Base-by-base conservation (phyloP, 2,329 filamentous ascomycete species). In the Didymella segeticola region DNA sequence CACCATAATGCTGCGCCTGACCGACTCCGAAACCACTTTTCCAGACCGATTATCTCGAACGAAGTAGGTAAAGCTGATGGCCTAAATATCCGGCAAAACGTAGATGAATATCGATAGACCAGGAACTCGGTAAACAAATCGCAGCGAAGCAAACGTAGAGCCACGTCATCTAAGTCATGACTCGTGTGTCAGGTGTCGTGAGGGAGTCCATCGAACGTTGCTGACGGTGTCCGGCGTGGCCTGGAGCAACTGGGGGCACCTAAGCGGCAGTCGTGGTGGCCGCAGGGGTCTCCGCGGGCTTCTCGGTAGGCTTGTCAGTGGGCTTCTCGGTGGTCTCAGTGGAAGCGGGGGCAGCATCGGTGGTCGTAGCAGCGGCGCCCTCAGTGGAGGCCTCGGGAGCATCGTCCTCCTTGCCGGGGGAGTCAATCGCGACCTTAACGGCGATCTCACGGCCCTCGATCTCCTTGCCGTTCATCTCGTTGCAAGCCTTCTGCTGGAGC, bases 351-450 rank as follows among this genome's bases (percentile, higher is more conserved):
- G 52, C 37, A 29, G 57, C 55, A 30, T 47, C 41, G 14, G 48
- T 50, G 50, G 62, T 49, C 23, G 63, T 64, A 30, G 71, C 67
- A 58, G 77, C 75, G 47, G 68, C 64, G 50, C 69, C 70, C 42
- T 68, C 73, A 48, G 82, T 79, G 50, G 70, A 63, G 43, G 77
- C 79, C 61, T 79, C 80, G 53, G 80, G 77, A 67, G 83, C 89
- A 72, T 89, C 86, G 75, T 97, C 93, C 80, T 97, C 93, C 89
- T 98, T 99, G 81, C 96, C 93, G 63, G 95, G 95, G 84, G 92
- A 97, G 83, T 99, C 95, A 74, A 99, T 98, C 75, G 95, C 95
- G 75, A 99, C 93, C 90, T 99, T 99, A 85, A 99, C 95, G 63
- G 95, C 95, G 69, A 99, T 99, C 83, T 98, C 93, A 73, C 95